Evolutionary conservation across 108 stramenopile genomes (phyloP).

Genomic region (Fistulifera solaris): DNA sequence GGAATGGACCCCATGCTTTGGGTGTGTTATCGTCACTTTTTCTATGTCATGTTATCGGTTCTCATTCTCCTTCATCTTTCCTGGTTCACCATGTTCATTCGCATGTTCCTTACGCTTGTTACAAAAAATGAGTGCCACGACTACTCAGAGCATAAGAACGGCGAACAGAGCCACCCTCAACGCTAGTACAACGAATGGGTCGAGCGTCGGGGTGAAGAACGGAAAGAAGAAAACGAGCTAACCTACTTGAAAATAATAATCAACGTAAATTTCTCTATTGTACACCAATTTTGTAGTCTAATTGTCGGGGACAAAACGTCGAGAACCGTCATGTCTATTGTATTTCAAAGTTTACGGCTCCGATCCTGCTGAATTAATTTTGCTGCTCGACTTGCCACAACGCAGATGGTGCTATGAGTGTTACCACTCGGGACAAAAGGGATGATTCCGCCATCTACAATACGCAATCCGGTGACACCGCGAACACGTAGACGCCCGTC

Average conservation of each 20-base stretch:
- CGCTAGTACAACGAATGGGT: neutral
- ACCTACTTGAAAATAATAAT: too few relatives aligned
- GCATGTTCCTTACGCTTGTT: constrained; percentile 68
- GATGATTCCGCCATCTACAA: constrained; percentile 30
- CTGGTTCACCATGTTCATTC: constrained; percentile 75
- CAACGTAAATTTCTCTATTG: too few relatives aligned
- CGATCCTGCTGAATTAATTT: constrained; percentile 13
- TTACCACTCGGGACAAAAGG: constrained; percentile 20
- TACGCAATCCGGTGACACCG: constrained; percentile 19
- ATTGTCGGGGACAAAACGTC: too few relatives aligned
- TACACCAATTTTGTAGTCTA: too few relatives aligned
- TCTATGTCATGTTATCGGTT: constrained; percentile 39
- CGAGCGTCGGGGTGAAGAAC: too few relatives aligned
- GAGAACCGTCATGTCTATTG: too few relatives aligned
- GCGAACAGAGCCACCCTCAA: constrained; percentile 29
- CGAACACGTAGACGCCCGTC: constrained; percentile 16
- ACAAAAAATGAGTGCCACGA: constrained; percentile 74
- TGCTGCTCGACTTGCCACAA: constrained; percentile 13
- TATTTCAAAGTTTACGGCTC: too few relatives aligned
- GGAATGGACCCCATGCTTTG: constrained; percentile 13
- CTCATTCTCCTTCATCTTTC: constrained; percentile 58
- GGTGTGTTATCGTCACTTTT: constrained; percentile 44
- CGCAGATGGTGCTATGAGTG: constrained; percentile 22
- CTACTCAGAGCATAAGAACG: constrained; percentile 74
- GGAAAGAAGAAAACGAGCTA: too few relatives aligned